Conservation (phyloP, 441 rosid genomes). For the Eruca vesicaria region DNA sequence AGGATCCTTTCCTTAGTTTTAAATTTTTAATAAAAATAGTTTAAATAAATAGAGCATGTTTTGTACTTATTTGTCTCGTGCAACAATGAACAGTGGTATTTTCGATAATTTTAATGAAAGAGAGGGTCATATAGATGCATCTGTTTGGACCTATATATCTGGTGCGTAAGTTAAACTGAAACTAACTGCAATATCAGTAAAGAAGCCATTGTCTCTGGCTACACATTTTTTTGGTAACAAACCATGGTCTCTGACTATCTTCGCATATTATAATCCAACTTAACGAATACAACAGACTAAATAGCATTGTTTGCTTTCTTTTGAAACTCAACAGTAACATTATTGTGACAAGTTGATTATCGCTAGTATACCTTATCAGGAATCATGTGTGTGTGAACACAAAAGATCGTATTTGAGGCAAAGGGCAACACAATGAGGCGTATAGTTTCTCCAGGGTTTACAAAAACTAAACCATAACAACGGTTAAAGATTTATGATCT, state of each 20-base stretch:
- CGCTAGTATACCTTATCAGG: not conserved
- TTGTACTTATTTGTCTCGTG: slow-evolving; percentile 35
- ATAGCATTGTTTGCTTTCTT: not conserved
- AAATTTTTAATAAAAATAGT: not conserved
- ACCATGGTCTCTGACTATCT: slow-evolving; percentile 24
- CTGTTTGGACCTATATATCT: slow-evolving; percentile 22
- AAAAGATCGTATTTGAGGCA: not conserved
- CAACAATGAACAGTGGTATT: slow-evolving; percentile 23
- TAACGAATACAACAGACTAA: not conserved
- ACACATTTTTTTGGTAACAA: too few relatives aligned
- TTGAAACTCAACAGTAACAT: not conserved
- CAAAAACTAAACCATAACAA: not conserved
- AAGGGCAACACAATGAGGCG: not conserved
- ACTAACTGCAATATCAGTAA: slow-evolving; percentile 31
- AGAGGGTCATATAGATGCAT: slow-evolving; percentile 6
- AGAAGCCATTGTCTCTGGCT: slow-evolving; percentile 27
- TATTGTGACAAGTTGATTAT: not conserved
- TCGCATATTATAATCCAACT: not conserved
- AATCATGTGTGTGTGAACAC: slow-evolving; percentile 2
- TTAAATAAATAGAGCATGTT: not conserved
- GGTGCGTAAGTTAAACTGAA: slow-evolving; percentile 31
- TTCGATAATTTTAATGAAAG: slow-evolving; percentile 4
- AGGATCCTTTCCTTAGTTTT: slow-evolving; percentile 20
- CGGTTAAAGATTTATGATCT: not conserved
- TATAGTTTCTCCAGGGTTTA: not conserved